Evolutionary conservation across 2,329 filamentous ascomycete genomes (phyloP).

Genomic region (Botrytis porri): DNA sequence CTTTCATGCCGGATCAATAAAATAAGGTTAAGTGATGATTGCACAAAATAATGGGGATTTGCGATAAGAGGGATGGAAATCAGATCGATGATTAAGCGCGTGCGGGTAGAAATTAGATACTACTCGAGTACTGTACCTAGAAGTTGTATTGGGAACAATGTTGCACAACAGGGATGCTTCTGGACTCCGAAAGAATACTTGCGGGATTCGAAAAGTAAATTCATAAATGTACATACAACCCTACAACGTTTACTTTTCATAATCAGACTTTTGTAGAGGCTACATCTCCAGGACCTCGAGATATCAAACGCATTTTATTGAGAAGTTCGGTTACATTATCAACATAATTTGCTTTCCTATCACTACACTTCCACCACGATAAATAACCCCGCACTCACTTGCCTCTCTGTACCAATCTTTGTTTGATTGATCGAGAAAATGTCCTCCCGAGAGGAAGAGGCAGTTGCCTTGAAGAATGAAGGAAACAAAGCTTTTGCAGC

Average conservation of each 20-base stretch:
- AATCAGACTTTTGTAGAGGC: background rate
- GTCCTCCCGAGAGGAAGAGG: constrained; percentile 54
- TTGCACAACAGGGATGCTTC: constrained; percentile 1
- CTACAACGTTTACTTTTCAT: background rate
- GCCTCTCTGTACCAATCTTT: constrained; percentile 1
- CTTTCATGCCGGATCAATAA: background rate
- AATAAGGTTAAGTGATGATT: background rate
- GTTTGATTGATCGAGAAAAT: constrained; percentile 25
- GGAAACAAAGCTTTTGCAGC: constrained; percentile 90
- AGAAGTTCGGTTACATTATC: background rate
- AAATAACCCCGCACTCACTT: constrained; percentile 11
- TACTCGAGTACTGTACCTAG: background rate
- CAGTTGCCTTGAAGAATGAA: constrained; percentile 82
- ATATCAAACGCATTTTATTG: background rate
- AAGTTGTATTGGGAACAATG: constrained; percentile 6
- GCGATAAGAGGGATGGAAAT: background rate
- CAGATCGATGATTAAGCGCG: background rate
- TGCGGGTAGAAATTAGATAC: background rate
- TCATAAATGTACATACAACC: background rate
- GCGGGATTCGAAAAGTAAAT: background rate
- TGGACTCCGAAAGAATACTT: background rate
- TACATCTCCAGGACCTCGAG: background rate
- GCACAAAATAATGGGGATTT: background rate
- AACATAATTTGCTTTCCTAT: background rate
- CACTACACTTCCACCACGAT: background rate